phyloP scores from a whole-genome alignment of 108 stramenopile genomes.

The Hondaea fermentalgiana region DNA sequence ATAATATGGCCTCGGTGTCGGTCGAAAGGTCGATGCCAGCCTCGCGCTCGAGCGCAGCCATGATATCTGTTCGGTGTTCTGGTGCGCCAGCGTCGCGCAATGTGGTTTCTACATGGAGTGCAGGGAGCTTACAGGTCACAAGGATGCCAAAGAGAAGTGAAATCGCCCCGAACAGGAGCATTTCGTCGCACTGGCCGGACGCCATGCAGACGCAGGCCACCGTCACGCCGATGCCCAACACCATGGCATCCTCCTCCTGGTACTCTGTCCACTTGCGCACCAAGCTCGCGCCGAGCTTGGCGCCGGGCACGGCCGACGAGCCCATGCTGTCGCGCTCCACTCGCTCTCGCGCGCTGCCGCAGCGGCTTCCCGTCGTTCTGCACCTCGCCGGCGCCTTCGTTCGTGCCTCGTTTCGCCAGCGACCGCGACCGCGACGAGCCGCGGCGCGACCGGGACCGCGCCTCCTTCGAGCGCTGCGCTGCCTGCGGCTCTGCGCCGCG shows the following conservation, averaged over 20 bases:
- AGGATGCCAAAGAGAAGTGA: background rate
- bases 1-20: background rate
- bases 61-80: background rate
- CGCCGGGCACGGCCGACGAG: background rate
- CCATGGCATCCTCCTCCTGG: background rate
- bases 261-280: constrained; percentile 3
- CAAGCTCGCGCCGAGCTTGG: background rate
- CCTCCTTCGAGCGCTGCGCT: no score
- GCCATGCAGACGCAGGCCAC: background rate
- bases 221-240: background rate
- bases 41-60: background rate
- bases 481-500: no score
- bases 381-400: no score
- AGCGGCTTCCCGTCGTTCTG: no score
- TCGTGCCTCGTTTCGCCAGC: no score
- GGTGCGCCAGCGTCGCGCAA: background rate
- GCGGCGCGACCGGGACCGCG: no score
- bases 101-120: background rate
- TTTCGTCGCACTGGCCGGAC: background rate
- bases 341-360: no score
- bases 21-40: background rate
- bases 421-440: no score
- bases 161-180: background rate
- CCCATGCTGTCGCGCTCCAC: no score
- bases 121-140: background rate